These are phyloP conservation scores for Perkinsus chesapeaki DNA, from an alignment of 169 alveolate genomes.

Conservation along the genomic window DNA sequence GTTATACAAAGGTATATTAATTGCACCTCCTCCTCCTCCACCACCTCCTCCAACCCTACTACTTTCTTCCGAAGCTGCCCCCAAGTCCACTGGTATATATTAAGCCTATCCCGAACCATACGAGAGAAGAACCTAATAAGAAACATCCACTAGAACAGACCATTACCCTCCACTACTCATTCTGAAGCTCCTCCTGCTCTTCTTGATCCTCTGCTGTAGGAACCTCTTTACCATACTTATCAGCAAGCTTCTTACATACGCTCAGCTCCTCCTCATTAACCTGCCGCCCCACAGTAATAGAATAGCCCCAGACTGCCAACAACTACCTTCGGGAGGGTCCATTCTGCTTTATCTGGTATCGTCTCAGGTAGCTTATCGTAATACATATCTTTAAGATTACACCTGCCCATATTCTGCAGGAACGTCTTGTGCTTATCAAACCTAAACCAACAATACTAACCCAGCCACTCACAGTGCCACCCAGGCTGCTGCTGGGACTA, in stretches of 20 bases:
- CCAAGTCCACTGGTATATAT: neutral
- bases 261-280: neutral
- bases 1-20: too few species aligned
- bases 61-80: neutral
- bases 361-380: neutral
- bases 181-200: neutral
- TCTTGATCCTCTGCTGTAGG: neutral
- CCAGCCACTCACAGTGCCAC: neutral
- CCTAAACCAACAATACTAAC: neutral
- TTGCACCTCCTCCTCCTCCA: neutral
- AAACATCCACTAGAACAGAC: neutral
- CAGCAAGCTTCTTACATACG: neutral
- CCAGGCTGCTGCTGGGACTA: too few species aligned
- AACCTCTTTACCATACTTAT: neutral
- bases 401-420: neutral
- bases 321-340: slow-evolving; percentile 1
- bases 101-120: neutral
- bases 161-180: neutral
- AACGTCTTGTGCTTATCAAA: neutral
- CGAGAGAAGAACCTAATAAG: neutral
- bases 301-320: neutral
- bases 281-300: neutral
- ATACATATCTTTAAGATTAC: neutral
- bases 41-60: neutral
- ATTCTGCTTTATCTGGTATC: neutral